A percentile compares a stretch with the other conserved stretches of the same genome.
phyloP scores from a whole-genome alignment of 1,284 basidiomycete genomes.

The Coniophora puteana region DNA sequence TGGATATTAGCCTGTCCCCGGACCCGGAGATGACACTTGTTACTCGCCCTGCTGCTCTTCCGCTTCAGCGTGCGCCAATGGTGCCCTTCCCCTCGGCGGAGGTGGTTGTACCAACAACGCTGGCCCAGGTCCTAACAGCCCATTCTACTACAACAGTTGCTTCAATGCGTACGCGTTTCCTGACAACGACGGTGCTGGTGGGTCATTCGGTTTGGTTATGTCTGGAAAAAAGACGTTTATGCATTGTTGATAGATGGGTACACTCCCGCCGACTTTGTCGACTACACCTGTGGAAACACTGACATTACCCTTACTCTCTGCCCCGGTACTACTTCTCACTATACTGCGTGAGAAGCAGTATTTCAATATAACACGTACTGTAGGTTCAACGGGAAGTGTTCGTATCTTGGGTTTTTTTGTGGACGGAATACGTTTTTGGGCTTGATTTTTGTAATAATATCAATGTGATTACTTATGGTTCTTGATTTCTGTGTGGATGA shows the following conservation, averaged over 20 bases:
- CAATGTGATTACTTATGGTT: no score
- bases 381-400: no score
- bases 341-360: no score
- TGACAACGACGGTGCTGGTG: constrained; percentile 28
- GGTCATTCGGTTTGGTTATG: no score
- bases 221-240: no score
- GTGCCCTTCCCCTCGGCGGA: constrained; percentile 24
- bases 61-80: constrained; percentile 17
- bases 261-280: constrained; percentile 22
- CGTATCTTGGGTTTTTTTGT: no score
- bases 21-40: constrained; percentile 22
- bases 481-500: no score
- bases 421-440: no score
- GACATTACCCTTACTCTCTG: constrained; percentile 30
- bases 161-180: constrained; percentile 29
- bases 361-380: no score
- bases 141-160: constrained; percentile 26
- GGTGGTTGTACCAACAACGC: constrained; percentile 26
- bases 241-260: no score
- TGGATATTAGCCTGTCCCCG: constrained; percentile 26
- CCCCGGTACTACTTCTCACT: constrained; percentile 23
- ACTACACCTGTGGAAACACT: constrained; percentile 27
- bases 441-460: no score
- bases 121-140: constrained; percentile 25
- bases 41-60: constrained; percentile 28